A percentile compares a stretch with the other conserved stretches of the same genome.
phyloP scores from a whole-genome alignment of 306 rosid species.

The Bauhinia variegata region DNA sequence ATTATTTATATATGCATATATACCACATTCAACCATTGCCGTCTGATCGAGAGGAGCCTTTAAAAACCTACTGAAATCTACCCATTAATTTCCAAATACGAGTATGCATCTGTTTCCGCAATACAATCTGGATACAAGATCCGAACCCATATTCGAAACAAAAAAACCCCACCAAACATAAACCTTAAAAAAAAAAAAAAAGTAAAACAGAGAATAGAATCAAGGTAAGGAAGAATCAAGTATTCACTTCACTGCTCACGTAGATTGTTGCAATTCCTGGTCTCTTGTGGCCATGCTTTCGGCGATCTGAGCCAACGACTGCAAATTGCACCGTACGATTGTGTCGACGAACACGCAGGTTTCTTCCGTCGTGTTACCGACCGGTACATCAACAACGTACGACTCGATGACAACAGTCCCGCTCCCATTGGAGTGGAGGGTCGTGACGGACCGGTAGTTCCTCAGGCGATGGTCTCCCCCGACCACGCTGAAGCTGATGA shows the following conservation, averaged over 20 bases:
- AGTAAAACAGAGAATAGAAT: constrained; percentile 6
- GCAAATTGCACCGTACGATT: constrained; percentile 65
- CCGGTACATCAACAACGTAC: constrained; percentile 64
- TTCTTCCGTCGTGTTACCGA: constrained; percentile 63
- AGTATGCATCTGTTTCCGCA: constrained; percentile 1
- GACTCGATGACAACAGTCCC: constrained; percentile 59
- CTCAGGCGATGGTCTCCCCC: constrained; percentile 63
- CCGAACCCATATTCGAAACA: constrained; percentile 40
- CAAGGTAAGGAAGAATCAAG: neutral
- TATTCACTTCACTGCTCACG: neutral
- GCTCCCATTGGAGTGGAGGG: constrained; percentile 45
- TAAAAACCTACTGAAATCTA: constrained; percentile 13
- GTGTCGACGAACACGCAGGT: constrained; percentile 62
- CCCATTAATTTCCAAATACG: constrained; percentile 34
- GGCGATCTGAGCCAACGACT: constrained; percentile 57
- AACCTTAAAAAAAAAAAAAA: neutral
- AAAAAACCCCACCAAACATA: constrained; percentile 12
- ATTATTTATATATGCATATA: constrained; percentile 19
- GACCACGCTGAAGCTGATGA: constrained; percentile 61
- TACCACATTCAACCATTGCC: constrained; percentile 43
- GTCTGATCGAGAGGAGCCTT: constrained; percentile 7
- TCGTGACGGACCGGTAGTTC: constrained; percentile 65
- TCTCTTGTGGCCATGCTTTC: constrained; percentile 32
- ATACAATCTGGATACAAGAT: neutral
- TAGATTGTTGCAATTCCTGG: neutral